A percentile compares a stretch with the other conserved stretches of the same genome.
phyloP scores from a whole-genome alignment of 2,329 filamentous ascomycete species.

The Chaetomium globosum region DNA sequence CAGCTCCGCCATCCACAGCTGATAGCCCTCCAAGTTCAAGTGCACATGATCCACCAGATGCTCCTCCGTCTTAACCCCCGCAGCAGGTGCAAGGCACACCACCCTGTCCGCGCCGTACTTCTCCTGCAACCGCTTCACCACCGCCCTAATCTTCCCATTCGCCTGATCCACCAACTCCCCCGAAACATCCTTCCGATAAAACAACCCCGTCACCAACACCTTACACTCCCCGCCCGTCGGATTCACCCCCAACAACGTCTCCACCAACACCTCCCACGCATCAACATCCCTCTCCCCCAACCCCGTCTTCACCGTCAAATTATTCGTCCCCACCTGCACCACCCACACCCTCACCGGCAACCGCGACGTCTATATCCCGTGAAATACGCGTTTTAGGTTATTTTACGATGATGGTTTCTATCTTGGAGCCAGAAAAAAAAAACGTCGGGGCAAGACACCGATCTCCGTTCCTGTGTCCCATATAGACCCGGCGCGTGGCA shows the following conservation, averaged over 20 bases:
- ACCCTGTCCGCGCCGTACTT: background rate
- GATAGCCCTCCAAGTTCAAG: slow-evolving; percentile 32
- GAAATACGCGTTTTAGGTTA: too few species aligned
- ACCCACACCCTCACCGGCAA: slow-evolving; percentile 34
- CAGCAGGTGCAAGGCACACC: background rate
- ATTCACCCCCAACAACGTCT: slow-evolving; percentile 14
- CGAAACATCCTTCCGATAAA: slow-evolving; percentile 26
- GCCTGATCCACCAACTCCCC: slow-evolving; percentile 17
- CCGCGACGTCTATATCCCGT: too few species aligned
- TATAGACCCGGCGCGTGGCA: too few species aligned
- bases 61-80: slow-evolving; percentile 2
- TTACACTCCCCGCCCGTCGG: background rate
- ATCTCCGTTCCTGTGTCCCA: too few species aligned
- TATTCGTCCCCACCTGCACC: slow-evolving; percentile 34
- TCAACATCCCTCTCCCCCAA: slow-evolving; percentile 22
- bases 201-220: slow-evolving; percentile 31
- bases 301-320: slow-evolving; percentile 29
- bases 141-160: slow-evolving; percentile 11
- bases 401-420: too few species aligned
- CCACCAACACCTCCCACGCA: slow-evolving; percentile 23
- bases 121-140: background rate
- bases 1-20: slow-evolving; percentile 22
- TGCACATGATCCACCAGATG: slow-evolving; percentile 35
- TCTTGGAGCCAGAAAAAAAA: too few species aligned
- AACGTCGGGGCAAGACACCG: too few species aligned